Evolutionary conservation across 306 rosid genomes (phyloP), one percentile per base, ranked within the genome.

Genomic region (Dryas octopetala): DNA sequence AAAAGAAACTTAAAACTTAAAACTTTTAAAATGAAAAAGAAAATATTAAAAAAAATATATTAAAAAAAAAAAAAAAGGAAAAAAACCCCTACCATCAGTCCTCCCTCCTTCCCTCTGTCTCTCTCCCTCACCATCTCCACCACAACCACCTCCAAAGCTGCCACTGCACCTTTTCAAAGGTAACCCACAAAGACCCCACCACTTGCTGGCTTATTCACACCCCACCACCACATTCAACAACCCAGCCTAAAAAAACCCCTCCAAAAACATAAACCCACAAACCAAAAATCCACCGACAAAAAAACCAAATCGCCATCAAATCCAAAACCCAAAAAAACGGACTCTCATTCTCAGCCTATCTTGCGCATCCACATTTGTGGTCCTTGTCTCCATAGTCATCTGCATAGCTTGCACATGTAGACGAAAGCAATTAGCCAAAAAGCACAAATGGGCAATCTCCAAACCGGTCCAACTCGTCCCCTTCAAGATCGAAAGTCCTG

Each of bases 401-500:
- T 77, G 78, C 26, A 23, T 59, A 13, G 76, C 63, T 1, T 82
- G 81, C 45, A 2, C 66, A 13, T 86, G 74, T 82, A 83, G 91
- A 76, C 85, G 79, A 78, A 87, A 76, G 59, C 72, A 44, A 73
- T 3, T 55, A 48, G 85, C 82, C 8, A 86, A 62, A 32, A 90
- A 74, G 78, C 91, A 69, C 85, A 92, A 89, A 62, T 92, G 99
- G 99, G 96, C 97, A 43, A 95, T 95, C n/a, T 95, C 99, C 4
- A 90, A 82, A 59, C 97, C 99, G 15, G 81, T 83, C 54, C 88
- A 86, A 61, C 4, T 70, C 9, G 78, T 64, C 62, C 85, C 80
- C 2, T 68, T 89, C 58, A 88, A 85, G 85, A 54, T 85, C 74
- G 98, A 91, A 76, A 91, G 19, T 19, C 19, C 19, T 19, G 19